Percentiles rank a stretch among this genome's conserved stretches.
These are phyloP conservation scores for Cordyceps cicadae DNA, from an alignment of 2,329 filamentous ascomycete genomes.

Conservation along the genomic window DNA sequence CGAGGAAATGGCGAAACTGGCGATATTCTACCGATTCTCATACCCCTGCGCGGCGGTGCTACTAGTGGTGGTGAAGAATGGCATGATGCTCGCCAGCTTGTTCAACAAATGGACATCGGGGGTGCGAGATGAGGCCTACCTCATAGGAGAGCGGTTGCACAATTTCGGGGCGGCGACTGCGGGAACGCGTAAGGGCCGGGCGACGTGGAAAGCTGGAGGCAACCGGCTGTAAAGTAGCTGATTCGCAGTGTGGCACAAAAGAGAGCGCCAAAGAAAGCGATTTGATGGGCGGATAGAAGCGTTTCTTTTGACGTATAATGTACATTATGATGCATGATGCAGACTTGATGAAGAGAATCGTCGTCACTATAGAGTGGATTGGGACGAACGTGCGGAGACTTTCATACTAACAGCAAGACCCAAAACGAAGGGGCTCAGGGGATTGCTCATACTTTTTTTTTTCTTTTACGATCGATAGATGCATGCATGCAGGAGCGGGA, in stretches of 20 bases:
- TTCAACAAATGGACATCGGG: conserved; percentile 69
- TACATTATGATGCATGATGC: neutral
- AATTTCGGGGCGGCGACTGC: conserved; percentile 63
- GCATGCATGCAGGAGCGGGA: too few species aligned
- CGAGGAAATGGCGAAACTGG: conserved; percentile 22
- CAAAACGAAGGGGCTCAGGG: too few species aligned
- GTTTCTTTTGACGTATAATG: neutral
- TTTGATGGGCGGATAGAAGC: neutral
- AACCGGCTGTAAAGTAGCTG: conserved; percentile 19
- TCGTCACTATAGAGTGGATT: too few species aligned
- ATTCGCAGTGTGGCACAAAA: too few species aligned
- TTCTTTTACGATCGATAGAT: too few species aligned
- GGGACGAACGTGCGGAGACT: too few species aligned
- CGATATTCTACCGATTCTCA: conserved; percentile 46
- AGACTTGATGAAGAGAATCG: neutral
- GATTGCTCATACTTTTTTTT: too few species aligned
- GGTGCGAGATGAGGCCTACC: conserved; percentile 89
- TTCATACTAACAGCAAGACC: too few species aligned
- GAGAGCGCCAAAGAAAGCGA: neutral
- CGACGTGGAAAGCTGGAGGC: conserved; percentile 30
- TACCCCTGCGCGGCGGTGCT: conserved; percentile 60
- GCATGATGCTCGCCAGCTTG: conserved; percentile 47
- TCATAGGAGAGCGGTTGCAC: conserved; percentile 89
- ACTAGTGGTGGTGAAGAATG: conserved; percentile 33
- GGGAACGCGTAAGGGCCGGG: conserved; percentile 26